Conservation (phyloP, 2,329 filamentous ascomycete species). For the Aquanectria penicillioides region DNA sequence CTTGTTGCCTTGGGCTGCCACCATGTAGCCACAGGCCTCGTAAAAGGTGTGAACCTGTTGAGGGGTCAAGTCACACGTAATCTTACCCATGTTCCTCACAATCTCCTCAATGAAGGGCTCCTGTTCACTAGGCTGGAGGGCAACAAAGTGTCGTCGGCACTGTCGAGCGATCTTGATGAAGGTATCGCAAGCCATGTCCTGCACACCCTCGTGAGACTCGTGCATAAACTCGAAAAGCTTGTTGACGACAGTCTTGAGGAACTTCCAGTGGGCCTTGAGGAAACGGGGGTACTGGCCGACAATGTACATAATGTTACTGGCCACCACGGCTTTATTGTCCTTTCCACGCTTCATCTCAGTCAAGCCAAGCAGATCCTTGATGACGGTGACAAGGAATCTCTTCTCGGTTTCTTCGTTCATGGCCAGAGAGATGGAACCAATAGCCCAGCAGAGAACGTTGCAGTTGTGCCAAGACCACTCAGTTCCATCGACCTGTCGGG, state of each 20-base stretch:
- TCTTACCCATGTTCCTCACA: constrained; percentile 93
- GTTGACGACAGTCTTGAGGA: constrained; percentile 99
- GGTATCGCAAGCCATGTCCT: constrained; percentile 99
- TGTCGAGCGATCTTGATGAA: constrained; percentile 99
- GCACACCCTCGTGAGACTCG: constrained; percentile 98
- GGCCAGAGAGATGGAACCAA: constrained; percentile 96
- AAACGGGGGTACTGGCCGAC: constrained; percentile 98
- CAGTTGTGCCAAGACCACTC: constrained; percentile 99
- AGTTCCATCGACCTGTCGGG: constrained; percentile 90
- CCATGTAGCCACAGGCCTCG: constrained; percentile 99
- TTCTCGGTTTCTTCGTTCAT: constrained; percentile 99
- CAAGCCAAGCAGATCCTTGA: constrained; percentile 94
- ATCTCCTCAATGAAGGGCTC: constrained; percentile 99
- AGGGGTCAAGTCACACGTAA: constrained; percentile 92
- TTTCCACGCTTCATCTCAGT: constrained; percentile 99
- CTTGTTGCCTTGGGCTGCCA: constrained; percentile 96
- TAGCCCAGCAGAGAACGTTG: constrained; percentile 99
- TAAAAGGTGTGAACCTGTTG: constrained; percentile 99
- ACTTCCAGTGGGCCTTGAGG: constrained; percentile 99
- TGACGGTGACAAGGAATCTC: constrained; percentile 96
- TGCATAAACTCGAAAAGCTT: constrained; percentile 99
- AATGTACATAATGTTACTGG: constrained; percentile 99
- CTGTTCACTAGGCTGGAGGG: constrained; percentile 89
- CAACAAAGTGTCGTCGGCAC: constrained; percentile 96
- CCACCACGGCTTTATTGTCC: constrained; percentile 99